Percentiles rank a stretch among this genome's conserved stretches.
Evolutionary conservation across 1,284 basidiomycete genomes (phyloP).

Genomic region (Mycosarcoma mackinlayi): DNA sequence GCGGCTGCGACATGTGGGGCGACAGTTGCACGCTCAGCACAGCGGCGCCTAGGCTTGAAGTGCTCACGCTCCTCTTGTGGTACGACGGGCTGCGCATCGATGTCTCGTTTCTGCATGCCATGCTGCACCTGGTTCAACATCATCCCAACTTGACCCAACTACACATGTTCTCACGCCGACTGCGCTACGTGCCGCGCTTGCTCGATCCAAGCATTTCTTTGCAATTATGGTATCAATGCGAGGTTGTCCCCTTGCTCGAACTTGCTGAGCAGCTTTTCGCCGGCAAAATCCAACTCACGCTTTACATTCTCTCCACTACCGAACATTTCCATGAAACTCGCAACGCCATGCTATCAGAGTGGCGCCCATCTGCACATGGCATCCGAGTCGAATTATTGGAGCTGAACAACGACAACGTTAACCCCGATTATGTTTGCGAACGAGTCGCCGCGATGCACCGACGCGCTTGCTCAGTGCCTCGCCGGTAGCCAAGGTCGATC

Average conservation of each 20-base stretch:
- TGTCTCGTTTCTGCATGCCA: not conserved
- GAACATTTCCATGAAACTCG: no score
- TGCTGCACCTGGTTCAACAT: conserved; percentile 1
- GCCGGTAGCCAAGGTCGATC: no score
- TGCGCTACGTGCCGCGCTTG: not conserved
- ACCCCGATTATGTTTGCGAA: no score
- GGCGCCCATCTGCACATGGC: no score
- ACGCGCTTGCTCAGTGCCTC: no score
- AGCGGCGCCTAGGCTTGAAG: not conserved
- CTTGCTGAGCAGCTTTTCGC: not conserved
- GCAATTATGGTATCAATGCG: not conserved
- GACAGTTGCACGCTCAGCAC: not conserved
- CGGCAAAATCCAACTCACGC: not conserved
- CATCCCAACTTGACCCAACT: not conserved
- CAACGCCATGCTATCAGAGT: no score
- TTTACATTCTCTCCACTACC: conserved; percentile 6
- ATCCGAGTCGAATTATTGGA: no score
- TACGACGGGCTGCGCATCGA: not conserved
- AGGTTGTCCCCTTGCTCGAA: not conserved
- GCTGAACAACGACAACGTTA: no score
- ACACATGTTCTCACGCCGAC: conserved; percentile 1
- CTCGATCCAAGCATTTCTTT: not conserved
- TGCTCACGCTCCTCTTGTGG: conserved; percentile 9
- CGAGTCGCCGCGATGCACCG: no score
- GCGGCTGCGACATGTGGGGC: not conserved